phyloP scores from a whole-genome alignment of 2,329 filamentous ascomycete species.

The Claviceps paspali region DNA sequence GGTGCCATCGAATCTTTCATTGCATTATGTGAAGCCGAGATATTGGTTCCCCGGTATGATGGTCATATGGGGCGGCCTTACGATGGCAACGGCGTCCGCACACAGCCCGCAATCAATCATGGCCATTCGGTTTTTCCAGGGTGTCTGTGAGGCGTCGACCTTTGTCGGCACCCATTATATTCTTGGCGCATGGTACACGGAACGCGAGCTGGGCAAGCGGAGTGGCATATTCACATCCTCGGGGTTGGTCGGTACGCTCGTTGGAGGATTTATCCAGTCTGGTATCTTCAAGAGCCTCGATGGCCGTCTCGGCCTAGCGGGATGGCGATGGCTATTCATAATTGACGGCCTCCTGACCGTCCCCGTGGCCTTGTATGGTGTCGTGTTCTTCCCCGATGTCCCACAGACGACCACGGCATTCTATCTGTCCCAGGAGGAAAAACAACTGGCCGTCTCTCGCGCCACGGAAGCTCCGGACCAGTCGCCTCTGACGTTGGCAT shows the following conservation, averaged over 20 bases:
- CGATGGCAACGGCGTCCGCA: conserved; percentile 35
- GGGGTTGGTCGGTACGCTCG: conserved; percentile 38
- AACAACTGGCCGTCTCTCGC: conserved; percentile 25
- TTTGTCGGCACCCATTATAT: conserved; percentile 28
- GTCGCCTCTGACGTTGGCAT: conserved; percentile 30
- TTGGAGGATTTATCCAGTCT: conserved; percentile 41
- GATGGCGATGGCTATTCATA: conserved; percentile 59
- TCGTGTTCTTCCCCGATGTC: conserved; percentile 24
- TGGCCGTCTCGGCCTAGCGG: conserved; percentile 37
- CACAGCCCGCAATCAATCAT: conserved; percentile 22
- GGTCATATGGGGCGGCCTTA: conserved; percentile 47
- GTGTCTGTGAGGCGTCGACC: conserved; percentile 22
- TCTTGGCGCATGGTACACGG: conserved; percentile 42
- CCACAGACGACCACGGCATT: conserved; percentile 30
- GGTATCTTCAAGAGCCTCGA: conserved; percentile 37
- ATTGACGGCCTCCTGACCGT: conserved; percentile 43
- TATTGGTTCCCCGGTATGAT: conserved; percentile 49
- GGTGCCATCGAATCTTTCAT: conserved; percentile 44
- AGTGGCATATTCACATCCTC: conserved; percentile 47
- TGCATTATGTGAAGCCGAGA: conserved; percentile 49
- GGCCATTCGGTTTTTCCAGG: conserved; percentile 23
- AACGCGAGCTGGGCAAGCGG: conserved; percentile 44
- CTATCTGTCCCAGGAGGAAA: conserved; percentile 30
- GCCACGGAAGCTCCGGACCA: conserved; percentile 21
- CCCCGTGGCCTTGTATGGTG: conserved; percentile 19